Evolutionary conservation across 2,329 filamentous ascomycete genomes (phyloP).

Genomic region (Ceratocystis variospora): DNA sequence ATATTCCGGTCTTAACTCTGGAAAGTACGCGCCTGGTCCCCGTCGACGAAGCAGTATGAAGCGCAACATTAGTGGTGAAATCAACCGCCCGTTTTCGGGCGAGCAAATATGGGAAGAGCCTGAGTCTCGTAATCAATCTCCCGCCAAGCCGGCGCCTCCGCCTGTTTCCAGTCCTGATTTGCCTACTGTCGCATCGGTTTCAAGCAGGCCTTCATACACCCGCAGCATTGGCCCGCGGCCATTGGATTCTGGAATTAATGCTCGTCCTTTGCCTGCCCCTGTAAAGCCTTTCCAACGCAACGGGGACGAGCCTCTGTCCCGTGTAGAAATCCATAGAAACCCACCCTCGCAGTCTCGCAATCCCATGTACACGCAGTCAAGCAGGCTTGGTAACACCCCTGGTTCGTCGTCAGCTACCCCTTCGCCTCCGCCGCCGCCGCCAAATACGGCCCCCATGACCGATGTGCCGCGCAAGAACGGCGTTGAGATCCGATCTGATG

Average conservation of each 20-base stretch:
- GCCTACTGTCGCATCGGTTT: background rate
- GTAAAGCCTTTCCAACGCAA: slow-evolving; percentile 29
- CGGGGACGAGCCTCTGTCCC: slow-evolving; percentile 32
- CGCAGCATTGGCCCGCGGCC: slow-evolving; percentile 10
- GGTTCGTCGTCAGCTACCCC: slow-evolving; percentile 1
- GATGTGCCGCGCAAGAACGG: slow-evolving; percentile 46
- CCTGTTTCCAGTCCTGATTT: slow-evolving; percentile 23
- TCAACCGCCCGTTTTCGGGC: slow-evolving; percentile 53
- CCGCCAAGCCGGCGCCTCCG: slow-evolving; percentile 18
- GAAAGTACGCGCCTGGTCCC: slow-evolving; percentile 23
- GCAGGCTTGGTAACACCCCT: background rate
- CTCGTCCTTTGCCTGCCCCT: slow-evolving; percentile 29
- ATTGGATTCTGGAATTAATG: slow-evolving; percentile 7
- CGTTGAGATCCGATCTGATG: slow-evolving; percentile 69
- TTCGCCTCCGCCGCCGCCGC: background rate
- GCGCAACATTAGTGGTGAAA: slow-evolving; percentile 56
- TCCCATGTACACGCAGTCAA: slow-evolving; percentile 45
- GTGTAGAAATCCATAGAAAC: slow-evolving; percentile 70
- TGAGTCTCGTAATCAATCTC: slow-evolving; percentile 29
- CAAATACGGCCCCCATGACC: background rate
- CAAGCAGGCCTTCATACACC: background rate
- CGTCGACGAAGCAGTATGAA: slow-evolving; percentile 52
- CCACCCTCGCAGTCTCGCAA: slow-evolving; percentile 72
- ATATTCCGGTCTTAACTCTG: slow-evolving; percentile 23
- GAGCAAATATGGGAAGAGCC: slow-evolving; percentile 87